Base-by-base conservation (phyloP, 2,329 filamentous ascomycete species). In the Sarocladium strictum region DNA sequence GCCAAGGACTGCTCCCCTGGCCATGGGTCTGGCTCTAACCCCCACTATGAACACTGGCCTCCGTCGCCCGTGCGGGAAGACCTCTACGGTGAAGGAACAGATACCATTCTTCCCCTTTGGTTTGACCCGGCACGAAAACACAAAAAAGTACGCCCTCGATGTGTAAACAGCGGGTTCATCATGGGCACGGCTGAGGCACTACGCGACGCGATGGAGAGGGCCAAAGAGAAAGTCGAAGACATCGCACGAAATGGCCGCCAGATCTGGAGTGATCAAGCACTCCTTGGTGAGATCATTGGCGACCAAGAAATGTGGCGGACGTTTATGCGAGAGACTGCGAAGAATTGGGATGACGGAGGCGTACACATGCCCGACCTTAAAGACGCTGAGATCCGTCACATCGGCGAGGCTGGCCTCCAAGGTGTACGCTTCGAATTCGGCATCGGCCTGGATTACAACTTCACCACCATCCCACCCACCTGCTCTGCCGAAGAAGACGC, bases 401-500 rank as follows among this genome's bases (percentile, higher is more conserved):
- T 72, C 4, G 69, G 65, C 11, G 54, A 62, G 12, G 63, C 60
- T 0, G 64, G 68, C 3, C 49, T 69, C 11, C 33, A 55, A 1
- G 68, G 67, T 1, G 56, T 60, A 17, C 59, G 62, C 3, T 71
- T 72, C 45, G 70, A 72, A 43, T 72, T 70, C 19, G 68, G 69
- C 5, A 72, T 72, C 21, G 70, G 70, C 0, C 57, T 72, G 3
- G 70, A 72, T 54, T 70, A 71, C 64, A 67, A 64, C 59, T 71
- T 68, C 53, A 65, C 62, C 45, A 72, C 70, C 1, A 67, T 68
- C 11, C 67, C 65, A 7, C 65, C 68, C 2, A 70, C 67, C 3
- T 69, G 67, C 58, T 70, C 68, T 1, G 62, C 69, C 10, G 65
- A 72, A 49, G 68, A 72, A 37, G 67, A 70, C 53, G 68, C 67